Evolutionary conservation across 208 protist species (phyloP).

Genomic region (Balamuthia mandrillaris): DNA sequence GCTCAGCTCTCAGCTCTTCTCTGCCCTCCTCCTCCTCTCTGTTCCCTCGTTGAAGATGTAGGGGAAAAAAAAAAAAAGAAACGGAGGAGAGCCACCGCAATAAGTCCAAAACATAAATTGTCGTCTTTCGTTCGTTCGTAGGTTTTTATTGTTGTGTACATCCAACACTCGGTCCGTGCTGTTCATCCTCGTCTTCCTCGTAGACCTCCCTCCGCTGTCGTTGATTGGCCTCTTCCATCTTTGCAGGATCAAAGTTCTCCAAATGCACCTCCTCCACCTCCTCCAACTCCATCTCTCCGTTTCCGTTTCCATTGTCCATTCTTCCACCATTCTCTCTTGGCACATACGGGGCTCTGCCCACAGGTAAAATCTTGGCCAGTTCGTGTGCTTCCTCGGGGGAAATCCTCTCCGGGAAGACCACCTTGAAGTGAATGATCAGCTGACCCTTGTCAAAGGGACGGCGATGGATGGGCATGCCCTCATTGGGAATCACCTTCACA

Average conservation of each 20-base stretch:
- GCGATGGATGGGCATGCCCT: constrained; percentile 88
- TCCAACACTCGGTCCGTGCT: constrained; percentile 13
- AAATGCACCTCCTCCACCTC: background rate
- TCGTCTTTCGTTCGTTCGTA: background rate
- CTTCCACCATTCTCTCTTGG: background rate
- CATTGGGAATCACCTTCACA: constrained; percentile 79
- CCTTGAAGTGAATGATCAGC: constrained; percentile 67
- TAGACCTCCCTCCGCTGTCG: background rate
- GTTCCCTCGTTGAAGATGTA: background rate
- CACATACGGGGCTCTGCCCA: constrained; percentile 36
- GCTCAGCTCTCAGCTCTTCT: too few relatives aligned
- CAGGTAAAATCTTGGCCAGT: background rate
- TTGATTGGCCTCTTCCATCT: background rate
- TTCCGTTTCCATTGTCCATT: background rate
- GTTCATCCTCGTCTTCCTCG: constrained; percentile 40
- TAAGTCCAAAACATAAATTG: background rate
- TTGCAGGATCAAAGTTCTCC: background rate
- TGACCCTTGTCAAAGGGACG: constrained; percentile 81
- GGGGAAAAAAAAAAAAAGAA: background rate
- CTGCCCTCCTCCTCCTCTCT: background rate
- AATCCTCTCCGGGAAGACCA: constrained; percentile 62
- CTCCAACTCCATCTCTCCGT: background rate
- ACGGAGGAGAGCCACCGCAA: background rate
- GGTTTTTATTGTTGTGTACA: constrained; percentile 45
- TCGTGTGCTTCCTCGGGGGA: background rate